Percentiles rank a stretch among this genome's conserved stretches.
Conservation (phyloP, 805 yeast species). For the Starmerella khaoyaiensis region DNA sequence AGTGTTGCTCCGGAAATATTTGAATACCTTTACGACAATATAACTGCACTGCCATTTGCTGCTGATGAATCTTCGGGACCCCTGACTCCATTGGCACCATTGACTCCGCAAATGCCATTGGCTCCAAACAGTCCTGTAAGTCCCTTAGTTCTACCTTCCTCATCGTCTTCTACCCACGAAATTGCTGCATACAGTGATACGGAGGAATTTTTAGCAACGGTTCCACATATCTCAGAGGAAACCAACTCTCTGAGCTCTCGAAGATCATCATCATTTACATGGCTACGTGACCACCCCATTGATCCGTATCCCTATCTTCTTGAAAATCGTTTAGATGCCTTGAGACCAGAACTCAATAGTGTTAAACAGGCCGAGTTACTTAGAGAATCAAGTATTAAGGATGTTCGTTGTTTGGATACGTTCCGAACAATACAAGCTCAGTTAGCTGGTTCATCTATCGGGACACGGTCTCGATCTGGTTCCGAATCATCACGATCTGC, state of each 20-base stretch:
- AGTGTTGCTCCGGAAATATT: conserved; percentile 29
- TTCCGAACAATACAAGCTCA: conserved; percentile 2
- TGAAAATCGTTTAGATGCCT: conserved; percentile 26
- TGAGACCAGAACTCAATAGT: conserved; percentile 25
- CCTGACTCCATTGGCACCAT: background rate
- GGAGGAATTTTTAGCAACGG: no score
- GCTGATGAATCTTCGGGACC: conserved; percentile 27
- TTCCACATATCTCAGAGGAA: conserved; percentile 7
- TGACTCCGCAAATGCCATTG: background rate
- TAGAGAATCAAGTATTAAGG: background rate
- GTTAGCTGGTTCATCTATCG: background rate
- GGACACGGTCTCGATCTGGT: no score
- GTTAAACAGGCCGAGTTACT: background rate
- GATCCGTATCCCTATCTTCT: conserved; percentile 31
- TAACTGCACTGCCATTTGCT: conserved; percentile 45
- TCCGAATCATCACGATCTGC: no score
- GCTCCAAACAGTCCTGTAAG: background rate
- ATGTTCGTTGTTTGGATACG: conserved; percentile 1
- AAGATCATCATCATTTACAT: conserved; percentile 15
- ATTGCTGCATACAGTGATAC: no score
- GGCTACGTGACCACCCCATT: conserved; percentile 11
- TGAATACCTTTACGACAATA: conserved; percentile 53
- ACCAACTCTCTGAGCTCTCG: conserved; percentile 7
- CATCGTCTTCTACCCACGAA: background rate
- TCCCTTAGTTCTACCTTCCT: background rate